phyloP scores from a whole-genome alignment of 2,329 filamentous ascomycete genomes.

The Apiospora aurea region DNA sequence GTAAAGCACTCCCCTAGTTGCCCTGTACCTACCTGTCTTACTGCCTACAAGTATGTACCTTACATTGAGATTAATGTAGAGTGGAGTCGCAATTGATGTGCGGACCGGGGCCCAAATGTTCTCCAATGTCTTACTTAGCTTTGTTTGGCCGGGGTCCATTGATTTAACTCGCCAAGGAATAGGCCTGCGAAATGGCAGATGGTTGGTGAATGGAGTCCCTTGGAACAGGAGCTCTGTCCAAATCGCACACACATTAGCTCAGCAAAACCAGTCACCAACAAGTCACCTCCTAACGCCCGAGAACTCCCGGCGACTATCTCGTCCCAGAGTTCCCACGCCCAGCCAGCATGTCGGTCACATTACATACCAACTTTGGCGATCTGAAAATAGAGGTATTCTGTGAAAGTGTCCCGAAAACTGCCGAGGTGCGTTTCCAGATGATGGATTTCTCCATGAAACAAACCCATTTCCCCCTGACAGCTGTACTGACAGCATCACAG shows the following conservation, averaged over 20 bases:
- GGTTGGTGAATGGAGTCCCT: not conserved
- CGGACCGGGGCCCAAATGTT: not conserved
- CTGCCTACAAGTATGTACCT: not conserved
- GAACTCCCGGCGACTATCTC: slow-evolving; percentile 19
- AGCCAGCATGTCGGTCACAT: slow-evolving; percentile 67
- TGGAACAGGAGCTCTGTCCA: not conserved
- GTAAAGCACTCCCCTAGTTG: not conserved
- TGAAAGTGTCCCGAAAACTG: slow-evolving; percentile 90
- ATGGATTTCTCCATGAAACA: not conserved
- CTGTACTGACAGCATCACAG: slow-evolving; percentile 48
- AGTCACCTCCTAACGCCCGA: not conserved
- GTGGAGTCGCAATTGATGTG: not conserved
- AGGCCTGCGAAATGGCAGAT: slow-evolving; percentile 11
- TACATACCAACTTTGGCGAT: slow-evolving; percentile 89
- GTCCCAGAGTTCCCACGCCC: slow-evolving; percentile 5
- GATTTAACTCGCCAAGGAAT: slow-evolving; percentile 17
- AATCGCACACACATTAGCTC: slow-evolving; percentile 19
- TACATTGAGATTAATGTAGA: not conserved
- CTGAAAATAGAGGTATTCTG: slow-evolving; percentile 97
- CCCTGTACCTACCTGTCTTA: not conserved
- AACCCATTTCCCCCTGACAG: slow-evolving; percentile 1
- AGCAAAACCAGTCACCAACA: slow-evolving; percentile 1
- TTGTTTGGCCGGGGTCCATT: slow-evolving; percentile 12
- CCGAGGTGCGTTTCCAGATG: slow-evolving; percentile 65
- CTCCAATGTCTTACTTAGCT: slow-evolving; percentile 11